These are phyloP conservation scores for Magnolia officinalis DNA, from an alignment of 164 flowering plant genomes.

Conservation along the genomic window DNA sequence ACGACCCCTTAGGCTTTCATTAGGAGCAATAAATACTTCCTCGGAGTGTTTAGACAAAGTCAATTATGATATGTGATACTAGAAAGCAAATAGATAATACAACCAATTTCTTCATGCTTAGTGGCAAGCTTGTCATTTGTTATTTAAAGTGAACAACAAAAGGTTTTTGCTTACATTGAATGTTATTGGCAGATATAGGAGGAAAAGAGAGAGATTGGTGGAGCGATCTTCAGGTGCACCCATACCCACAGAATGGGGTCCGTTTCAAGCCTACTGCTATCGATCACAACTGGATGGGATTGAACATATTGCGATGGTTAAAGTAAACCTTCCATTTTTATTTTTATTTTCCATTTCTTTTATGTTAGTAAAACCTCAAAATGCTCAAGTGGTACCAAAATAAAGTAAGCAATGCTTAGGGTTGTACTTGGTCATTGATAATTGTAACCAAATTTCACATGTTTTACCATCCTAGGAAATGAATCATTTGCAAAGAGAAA, in stretches of 20 bases:
- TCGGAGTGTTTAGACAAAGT: background rate
- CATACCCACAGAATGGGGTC: constrained; percentile 94
- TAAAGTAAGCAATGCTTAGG: background rate
- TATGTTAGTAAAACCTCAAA: background rate
- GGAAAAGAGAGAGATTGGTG: constrained; percentile 82
- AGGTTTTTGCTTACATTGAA: constrained; percentile 5
- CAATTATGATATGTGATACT: background rate
- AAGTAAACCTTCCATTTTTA: constrained; percentile 41
- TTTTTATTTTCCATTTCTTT: background rate
- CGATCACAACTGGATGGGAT: constrained; percentile 80
- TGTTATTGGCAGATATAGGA: constrained; percentile 65
- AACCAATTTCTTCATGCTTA: background rate
- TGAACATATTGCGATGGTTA: constrained; percentile 98
- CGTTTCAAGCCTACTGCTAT: constrained; percentile 79
- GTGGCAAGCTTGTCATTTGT: background rate
- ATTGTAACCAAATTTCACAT: no score
- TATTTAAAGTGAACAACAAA: background rate
- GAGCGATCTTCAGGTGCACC: constrained; percentile 69
- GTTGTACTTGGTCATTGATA: background rate
- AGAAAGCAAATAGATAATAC: background rate
- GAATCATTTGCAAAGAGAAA: no score
- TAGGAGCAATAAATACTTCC: background rate
- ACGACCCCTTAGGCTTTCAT: background rate
- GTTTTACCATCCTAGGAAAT: no score
- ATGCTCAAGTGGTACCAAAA: background rate